Conservation (phyloP, 441 rosid species). For the California macrophylla region DNA sequence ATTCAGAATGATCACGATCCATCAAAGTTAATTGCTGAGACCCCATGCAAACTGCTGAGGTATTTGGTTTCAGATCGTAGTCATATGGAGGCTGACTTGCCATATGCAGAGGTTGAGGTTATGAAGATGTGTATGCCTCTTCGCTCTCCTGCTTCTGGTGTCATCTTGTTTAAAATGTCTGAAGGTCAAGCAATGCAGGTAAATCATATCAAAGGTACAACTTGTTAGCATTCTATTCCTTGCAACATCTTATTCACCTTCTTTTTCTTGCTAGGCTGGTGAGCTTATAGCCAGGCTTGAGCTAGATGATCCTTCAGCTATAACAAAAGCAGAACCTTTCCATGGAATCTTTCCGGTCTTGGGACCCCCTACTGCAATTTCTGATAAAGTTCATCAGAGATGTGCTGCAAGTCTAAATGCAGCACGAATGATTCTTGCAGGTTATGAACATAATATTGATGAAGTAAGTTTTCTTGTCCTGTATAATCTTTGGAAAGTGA, state of each 20-base stretch:
- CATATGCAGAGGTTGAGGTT: constrained; percentile 98
- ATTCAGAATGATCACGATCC: constrained; percentile 95
- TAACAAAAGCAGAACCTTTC: constrained; percentile 94
- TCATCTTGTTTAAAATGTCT: constrained; percentile 70
- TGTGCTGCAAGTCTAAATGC: constrained; percentile 94
- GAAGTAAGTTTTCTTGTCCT: constrained; percentile 47
- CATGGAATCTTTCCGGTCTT: constrained; percentile 77
- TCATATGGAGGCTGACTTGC: constrained; percentile 84
- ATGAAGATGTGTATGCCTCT: constrained; percentile 99
- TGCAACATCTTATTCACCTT: not conserved
- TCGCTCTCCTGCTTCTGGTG: constrained; percentile 98
- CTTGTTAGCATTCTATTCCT: not conserved
- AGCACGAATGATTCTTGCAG: constrained; percentile 96
- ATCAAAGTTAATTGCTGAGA: constrained; percentile 90
- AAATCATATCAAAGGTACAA: constrained; percentile 15
- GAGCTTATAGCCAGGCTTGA: constrained; percentile 95
- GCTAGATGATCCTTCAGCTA: constrained; percentile 98
- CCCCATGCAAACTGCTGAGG: constrained; percentile 97
- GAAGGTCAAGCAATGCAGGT: constrained; percentile 99
- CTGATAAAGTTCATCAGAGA: constrained; percentile 96
- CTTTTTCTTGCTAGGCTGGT: constrained; percentile 61
- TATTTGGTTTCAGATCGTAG: constrained; percentile 82
- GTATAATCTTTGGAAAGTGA: not conserved
- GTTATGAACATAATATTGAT: constrained; percentile 86
- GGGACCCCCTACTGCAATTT: constrained; percentile 90